These are phyloP conservation scores for Rhypophila decipiens DNA, from an alignment of 495 filamentous ascomycete genomes.

Conservation along the genomic window DNA sequence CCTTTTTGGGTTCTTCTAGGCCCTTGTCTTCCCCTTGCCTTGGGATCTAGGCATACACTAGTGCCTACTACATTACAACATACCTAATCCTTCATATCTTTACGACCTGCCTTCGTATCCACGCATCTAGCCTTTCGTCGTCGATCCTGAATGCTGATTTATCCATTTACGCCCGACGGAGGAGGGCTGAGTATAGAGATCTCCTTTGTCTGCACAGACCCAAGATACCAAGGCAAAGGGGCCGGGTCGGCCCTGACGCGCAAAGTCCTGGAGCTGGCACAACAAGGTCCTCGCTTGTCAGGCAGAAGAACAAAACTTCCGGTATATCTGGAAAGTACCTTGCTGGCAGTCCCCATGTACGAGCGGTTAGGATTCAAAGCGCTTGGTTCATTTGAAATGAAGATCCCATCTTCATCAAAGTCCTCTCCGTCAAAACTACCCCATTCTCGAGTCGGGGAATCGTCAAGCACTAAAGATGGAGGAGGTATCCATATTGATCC, in stretches of 20 bases:
- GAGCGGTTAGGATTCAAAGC: constrained; percentile 31
- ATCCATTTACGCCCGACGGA: background rate
- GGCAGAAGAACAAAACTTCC: constrained; percentile 20
- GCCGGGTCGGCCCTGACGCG: constrained; percentile 31
- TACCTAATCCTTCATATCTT: no score
- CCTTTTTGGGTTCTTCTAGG: background rate
- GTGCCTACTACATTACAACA: no score
- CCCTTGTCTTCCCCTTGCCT: background rate
- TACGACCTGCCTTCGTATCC: no score
- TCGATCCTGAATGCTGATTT: background rate
- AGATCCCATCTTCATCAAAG: constrained; percentile 10
- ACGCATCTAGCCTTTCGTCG: no score
- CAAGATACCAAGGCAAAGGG: constrained; percentile 35
- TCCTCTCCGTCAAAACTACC: background rate
- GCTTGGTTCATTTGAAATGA: constrained; percentile 25
- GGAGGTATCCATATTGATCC: no score
- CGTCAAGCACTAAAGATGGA: no score
- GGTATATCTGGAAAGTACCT: constrained; percentile 39
- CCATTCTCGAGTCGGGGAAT: no score
- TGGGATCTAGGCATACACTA: no score
- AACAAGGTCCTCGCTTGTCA: constrained; percentile 1
- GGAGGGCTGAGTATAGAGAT: constrained; percentile 18
- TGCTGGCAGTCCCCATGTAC: constrained; percentile 36
- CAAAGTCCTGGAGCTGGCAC: constrained; percentile 29
- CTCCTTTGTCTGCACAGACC: constrained; percentile 36